These are phyloP conservation scores for Tolypocladium guangdongense DNA, from an alignment of 2,329 filamentous ascomycete genomes.

Conservation along the genomic window DNA sequence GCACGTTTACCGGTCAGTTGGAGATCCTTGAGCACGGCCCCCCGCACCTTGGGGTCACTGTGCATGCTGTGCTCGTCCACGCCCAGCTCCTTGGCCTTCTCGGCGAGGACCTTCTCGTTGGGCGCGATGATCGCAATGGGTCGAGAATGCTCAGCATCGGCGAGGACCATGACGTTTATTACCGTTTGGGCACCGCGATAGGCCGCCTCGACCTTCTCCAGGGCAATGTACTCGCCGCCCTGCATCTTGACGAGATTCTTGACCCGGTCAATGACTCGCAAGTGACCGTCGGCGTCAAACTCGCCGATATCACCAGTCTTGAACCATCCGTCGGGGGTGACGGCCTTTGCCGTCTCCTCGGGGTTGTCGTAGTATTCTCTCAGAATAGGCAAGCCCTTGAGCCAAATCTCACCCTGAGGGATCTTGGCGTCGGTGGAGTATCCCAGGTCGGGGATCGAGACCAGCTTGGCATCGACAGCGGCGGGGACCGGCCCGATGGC, in stretches of 20 bases:
- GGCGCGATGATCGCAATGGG: constrained; percentile 72
- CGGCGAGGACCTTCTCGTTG: constrained; percentile 51
- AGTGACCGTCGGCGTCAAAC: constrained; percentile 67
- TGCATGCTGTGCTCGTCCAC: constrained; percentile 60
- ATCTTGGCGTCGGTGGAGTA: constrained; percentile 66
- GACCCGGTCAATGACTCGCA: constrained; percentile 87
- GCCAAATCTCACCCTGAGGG: constrained; percentile 86
- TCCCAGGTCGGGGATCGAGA: constrained; percentile 79
- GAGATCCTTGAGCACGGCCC: constrained; percentile 55
- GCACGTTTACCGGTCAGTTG: constrained; percentile 52
- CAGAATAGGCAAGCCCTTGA: constrained; percentile 68
- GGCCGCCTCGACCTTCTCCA: constrained; percentile 89
- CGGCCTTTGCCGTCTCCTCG: constrained; percentile 68
- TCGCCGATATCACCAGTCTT: constrained; percentile 94
- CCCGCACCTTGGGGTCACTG: constrained; percentile 52
- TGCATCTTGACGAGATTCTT: constrained; percentile 97
- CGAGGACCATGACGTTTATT: constrained; percentile 79
- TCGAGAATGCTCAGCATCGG: constrained; percentile 61
- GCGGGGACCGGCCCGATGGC: constrained; percentile 70
- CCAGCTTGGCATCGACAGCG: constrained; percentile 79
- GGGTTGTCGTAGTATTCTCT: constrained; percentile 75
- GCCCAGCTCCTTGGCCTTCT: constrained; percentile 48
- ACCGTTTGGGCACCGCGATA: constrained; percentile 75
- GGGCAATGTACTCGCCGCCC: constrained; percentile 91
- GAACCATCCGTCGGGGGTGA: constrained; percentile 88